These are phyloP conservation scores for Trametes sanguinea DNA, from an alignment of 768 basidiomycete species.

Conservation along the genomic window DNA sequence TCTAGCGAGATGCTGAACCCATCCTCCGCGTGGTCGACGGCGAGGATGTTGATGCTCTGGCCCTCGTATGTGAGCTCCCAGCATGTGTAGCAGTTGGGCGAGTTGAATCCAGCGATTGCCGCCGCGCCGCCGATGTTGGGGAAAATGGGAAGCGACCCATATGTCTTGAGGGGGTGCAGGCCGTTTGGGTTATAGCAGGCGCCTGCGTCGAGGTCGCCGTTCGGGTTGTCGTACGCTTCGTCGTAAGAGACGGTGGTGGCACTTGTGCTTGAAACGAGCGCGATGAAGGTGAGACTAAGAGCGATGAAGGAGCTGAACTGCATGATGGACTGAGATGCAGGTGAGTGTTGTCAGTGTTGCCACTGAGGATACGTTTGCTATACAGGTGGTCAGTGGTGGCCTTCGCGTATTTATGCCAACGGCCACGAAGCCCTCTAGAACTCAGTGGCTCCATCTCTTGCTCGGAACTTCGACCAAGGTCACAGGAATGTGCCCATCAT, in stretches of 20 bases:
- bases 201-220: conserved; percentile 32
- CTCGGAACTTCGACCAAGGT: neutral
- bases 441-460: neutral
- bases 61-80: conserved; percentile 34
- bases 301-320: conserved; percentile 26
- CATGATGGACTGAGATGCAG: conserved; percentile 26
- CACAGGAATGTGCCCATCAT: neutral
- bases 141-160: conserved; percentile 41
- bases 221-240: conserved; percentile 36
- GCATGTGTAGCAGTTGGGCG: conserved; percentile 37
- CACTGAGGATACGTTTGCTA: conserved; percentile 3
- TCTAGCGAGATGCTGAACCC: conserved; percentile 39
- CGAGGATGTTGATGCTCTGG: conserved; percentile 33
- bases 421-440: neutral
- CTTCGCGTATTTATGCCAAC: conserved; percentile 6
- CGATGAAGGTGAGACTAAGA: conserved; percentile 22
- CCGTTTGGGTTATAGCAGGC: conserved; percentile 43
- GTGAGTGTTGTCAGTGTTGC: neutral
- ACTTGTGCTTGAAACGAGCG: conserved; percentile 17
- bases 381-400: conserved; percentile 7
- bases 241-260: conserved; percentile 40
- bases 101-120: conserved; percentile 34
- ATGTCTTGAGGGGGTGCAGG: conserved; percentile 37
- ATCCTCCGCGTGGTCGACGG: conserved; percentile 33
- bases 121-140: conserved; percentile 40